Conservation (phyloP, 768 basidiomycete species). For the Coprinopsis marcescibilis region DNA sequence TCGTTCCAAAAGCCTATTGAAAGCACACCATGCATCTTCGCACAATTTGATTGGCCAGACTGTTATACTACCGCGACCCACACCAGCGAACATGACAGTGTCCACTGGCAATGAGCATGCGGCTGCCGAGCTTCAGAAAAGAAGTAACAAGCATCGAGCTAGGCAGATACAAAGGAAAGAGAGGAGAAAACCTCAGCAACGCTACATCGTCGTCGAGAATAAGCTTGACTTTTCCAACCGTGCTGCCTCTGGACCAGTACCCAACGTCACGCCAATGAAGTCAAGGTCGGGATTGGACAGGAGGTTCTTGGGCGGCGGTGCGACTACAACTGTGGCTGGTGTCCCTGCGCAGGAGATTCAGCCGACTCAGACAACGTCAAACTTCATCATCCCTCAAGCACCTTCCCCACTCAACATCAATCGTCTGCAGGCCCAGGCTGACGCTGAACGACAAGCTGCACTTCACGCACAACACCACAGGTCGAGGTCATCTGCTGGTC, state of each 20-base stretch:
- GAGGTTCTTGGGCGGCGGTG: too few relatives aligned
- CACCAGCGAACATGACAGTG: slow-evolving; percentile 8
- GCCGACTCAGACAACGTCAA: neutral
- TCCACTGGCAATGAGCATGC: neutral
- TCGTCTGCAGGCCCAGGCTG: slow-evolving; percentile 1
- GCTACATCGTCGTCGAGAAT: slow-evolving; percentile 6
- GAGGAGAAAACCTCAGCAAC: neutral
- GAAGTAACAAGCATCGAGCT: neutral
- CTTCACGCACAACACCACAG: neutral
- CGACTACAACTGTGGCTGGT: too few relatives aligned
- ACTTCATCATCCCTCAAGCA: neutral
- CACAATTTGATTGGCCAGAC: neutral
- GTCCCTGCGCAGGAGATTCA: too few relatives aligned
- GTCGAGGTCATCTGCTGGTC: neutral
- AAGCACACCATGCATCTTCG: neutral
- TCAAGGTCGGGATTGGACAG: slow-evolving; percentile 3
- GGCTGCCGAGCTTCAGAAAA: neutral
- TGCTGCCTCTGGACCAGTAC: neutral
- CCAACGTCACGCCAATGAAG: neutral
- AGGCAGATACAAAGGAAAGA: neutral
- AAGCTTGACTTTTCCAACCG: neutral
- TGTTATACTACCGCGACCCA: neutral
- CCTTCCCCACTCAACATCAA: neutral
- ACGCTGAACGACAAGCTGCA: neutral
- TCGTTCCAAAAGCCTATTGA: neutral